Percentiles rank a stretch among this genome's conserved stretches.
Evolutionary conservation across 2,329 filamentous ascomycete genomes (phyloP).

Genomic region (Daldinia eschscholtzii): DNA sequence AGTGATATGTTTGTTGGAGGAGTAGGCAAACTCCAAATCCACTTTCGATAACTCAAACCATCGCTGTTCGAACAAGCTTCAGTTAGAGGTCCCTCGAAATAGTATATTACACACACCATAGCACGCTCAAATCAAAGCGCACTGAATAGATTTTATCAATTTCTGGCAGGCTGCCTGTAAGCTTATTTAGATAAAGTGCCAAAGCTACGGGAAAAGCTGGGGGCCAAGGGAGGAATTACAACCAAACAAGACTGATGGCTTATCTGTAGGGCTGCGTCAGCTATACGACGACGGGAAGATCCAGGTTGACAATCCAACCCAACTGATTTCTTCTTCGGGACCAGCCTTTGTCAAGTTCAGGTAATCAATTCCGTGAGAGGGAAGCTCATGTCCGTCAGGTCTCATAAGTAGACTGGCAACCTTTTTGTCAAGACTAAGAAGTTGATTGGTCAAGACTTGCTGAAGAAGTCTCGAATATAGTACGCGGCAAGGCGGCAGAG

Average conservation of each 20-base stretch:
- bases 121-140: slow-evolving; percentile 12
- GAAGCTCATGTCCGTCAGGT: slow-evolving; percentile 10
- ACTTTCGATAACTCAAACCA: neutral
- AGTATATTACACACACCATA: slow-evolving; percentile 7
- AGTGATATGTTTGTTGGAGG: neutral
- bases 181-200: slow-evolving; percentile 39
- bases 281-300: slow-evolving; percentile 43
- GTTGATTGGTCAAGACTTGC: slow-evolving; percentile 31
- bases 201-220: slow-evolving; percentile 32
- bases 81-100: slow-evolving; percentile 21
- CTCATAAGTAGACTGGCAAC: slow-evolving; percentile 10
- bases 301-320: slow-evolving; percentile 43
- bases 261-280: slow-evolving; percentile 45
- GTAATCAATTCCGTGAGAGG: slow-evolving; percentile 31
- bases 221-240: slow-evolving; percentile 42
- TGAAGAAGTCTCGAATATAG: slow-evolving; percentile 42
- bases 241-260: slow-evolving; percentile 31
- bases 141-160: slow-evolving; percentile 28
- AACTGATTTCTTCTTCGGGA: slow-evolving; percentile 29
- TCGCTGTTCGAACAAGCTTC: neutral
- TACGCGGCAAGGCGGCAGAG: slow-evolving; percentile 41
- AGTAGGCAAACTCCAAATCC: slow-evolving; percentile 1
- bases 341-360: slow-evolving; percentile 40
- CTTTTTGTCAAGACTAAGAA: neutral
- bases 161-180: slow-evolving; percentile 27